Percentiles rank a stretch among this genome's conserved stretches.
Evolutionary conservation across 345 rosid species (phyloP).

Genomic region (Citrus hindsii): DNA sequence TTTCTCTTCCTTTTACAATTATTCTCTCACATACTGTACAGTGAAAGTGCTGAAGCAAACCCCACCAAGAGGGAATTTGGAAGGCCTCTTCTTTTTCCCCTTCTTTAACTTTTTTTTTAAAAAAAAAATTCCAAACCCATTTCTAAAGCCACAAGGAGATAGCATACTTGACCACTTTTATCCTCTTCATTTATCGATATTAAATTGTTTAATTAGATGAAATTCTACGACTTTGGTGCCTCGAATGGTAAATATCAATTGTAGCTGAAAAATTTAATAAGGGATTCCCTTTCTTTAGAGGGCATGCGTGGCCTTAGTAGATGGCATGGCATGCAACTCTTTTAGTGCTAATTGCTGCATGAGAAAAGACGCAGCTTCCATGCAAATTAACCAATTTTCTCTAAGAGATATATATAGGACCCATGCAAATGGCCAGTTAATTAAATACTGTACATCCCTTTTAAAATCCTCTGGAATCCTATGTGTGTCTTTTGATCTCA

Average conservation of each 20-base stretch:
- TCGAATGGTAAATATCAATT: conserved; percentile 14
- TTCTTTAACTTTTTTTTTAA: conserved; percentile 31
- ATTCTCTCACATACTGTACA: conserved; percentile 19
- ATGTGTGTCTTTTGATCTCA: conserved; percentile 33
- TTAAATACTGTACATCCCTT: background rate
- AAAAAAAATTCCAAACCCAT: conserved; percentile 43
- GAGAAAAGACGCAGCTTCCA: conserved; percentile 13
- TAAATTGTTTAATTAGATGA: background rate
- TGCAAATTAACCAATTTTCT: background rate
- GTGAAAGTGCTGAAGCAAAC: conserved; percentile 39
- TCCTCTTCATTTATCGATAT: conserved; percentile 12
- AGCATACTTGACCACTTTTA: conserved; percentile 19
- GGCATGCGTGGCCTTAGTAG: conserved; percentile 14
- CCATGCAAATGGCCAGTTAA: background rate
- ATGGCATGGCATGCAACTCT: conserved; percentile 14
- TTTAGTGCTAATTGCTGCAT: background rate
- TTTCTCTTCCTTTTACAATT: conserved; percentile 30
- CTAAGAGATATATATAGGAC: conserved; percentile 9
- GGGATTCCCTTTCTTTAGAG: conserved; percentile 17
- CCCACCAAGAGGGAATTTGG: conserved; percentile 47
- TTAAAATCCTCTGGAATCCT: conserved; percentile 39
- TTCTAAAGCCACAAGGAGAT: conserved; percentile 35
- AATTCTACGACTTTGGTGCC: background rate
- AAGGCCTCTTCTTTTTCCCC: conserved; percentile 29
- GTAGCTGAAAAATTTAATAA: background rate